A percentile compares a stretch with the other conserved stretches of the same genome.
These are phyloP conservation scores for Leucogyrophana mollusca DNA, from an alignment of 768 basidiomycete genomes.

Conservation along the genomic window DNA sequence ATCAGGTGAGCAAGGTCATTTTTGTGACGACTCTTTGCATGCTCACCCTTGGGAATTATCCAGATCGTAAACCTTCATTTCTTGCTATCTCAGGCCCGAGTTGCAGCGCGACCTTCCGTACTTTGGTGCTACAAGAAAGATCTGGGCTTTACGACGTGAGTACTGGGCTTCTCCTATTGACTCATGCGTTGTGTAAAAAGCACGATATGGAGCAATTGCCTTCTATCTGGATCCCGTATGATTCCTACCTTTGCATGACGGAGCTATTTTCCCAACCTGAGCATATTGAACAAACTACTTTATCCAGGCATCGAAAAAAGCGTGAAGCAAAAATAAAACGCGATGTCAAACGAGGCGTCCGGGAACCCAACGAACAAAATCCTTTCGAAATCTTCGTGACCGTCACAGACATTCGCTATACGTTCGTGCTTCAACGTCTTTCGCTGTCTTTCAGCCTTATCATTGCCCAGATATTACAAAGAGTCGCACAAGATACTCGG, in stretches of 20 bases:
- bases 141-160: conserved; percentile 89
- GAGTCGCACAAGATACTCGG: conserved; percentile 96
- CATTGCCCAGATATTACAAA: conserved; percentile 79
- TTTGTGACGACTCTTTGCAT: neutral
- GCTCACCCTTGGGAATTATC: neutral
- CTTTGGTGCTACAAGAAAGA: conserved; percentile 99
- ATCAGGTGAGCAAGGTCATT: conserved; percentile 61
- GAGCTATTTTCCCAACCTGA: neutral
- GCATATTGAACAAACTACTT: neutral
- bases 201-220: neutral
- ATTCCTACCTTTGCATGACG: neutral
- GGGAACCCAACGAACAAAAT: conserved; percentile 93
- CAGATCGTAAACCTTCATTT: conserved; percentile 96
- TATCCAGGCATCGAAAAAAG: conserved; percentile 86
- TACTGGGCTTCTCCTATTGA: conserved; percentile 9
- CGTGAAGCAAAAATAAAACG: conserved; percentile 95
- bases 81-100: conserved; percentile 85
- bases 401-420: conserved; percentile 98
- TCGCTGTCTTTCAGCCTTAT: conserved; percentile 1
- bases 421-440: conserved; percentile 46
- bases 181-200: neutral
- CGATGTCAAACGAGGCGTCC: conserved; percentile 90
- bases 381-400: conserved; percentile 98
- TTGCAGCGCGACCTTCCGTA: conserved; percentile 87
- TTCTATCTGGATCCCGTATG: too few relatives aligned